Evolutionary conservation across 345 rosid species (phyloP), one percentile per base, ranked within the genome.

Genomic region (Boechera retrofracta): DNA sequence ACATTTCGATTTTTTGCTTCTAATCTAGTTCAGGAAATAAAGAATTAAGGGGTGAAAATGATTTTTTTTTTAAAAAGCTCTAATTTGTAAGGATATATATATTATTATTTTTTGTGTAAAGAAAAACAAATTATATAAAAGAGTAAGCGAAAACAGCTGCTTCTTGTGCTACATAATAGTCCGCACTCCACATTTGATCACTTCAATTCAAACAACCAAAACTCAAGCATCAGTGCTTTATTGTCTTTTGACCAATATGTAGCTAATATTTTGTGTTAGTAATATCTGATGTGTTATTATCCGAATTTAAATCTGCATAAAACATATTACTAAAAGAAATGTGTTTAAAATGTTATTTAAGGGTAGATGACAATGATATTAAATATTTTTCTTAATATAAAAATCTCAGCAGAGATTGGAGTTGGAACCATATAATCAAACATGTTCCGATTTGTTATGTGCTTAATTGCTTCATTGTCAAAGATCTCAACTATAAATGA

Each of bases 1-100:
- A 56, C 24, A 13, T 62, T 36, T 44, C 55, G 51, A 24, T 41
- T 76, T 77, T 77, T 77, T 64, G 41, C 76, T 70, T 62, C 66
- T 36, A 39, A 71, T 71, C 31, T 72, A 72, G 72, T 64, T 78
- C 47, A 65, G 81, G 63, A 64, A 38, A 54, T 36, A 8, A 55
- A 47, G 0, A 65, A 29, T 57, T 72, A 39, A 18, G 73, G n/a
- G 63, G 61, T 65, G 18, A 58, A 77, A 57, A 65, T 45, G 53
- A 45, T 18, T 16, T 28, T 28, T 28, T 28, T 2, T 2, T n/a
- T n/a, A n/a, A n/a, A n/a, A n/a, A n/a, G n/a, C n/a, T n/a, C n/a
- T n/a, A n/a, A 61, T 21, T 62, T 70, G 71, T 70, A 77, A n/a
- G 15, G 28, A 10, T 63, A 35, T 45, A 21, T 21, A 21, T 21